Conservation (phyloP, 345 rosid genomes). For the thale cress (Arabidopsis thaliana) region DNA sequence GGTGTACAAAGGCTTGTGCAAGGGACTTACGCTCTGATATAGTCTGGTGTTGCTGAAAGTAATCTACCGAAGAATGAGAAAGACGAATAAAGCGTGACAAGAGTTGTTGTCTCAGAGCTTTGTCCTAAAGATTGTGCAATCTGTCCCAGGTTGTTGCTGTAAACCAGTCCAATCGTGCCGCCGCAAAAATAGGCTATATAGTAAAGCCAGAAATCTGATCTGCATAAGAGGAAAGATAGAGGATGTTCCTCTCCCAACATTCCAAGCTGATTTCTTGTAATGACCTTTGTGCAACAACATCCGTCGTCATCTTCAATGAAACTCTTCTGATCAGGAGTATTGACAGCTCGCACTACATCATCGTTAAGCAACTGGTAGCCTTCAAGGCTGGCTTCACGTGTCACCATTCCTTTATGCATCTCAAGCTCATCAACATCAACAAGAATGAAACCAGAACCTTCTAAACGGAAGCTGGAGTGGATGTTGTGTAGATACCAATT, state of each 20-base stretch:
- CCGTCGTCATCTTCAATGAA: conserved; percentile 39
- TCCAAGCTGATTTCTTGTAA: conserved; percentile 58
- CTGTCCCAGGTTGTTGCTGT: conserved; percentile 93
- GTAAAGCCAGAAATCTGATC: conserved; percentile 95
- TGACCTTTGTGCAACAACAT: conserved; percentile 56
- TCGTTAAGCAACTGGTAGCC: conserved; percentile 43
- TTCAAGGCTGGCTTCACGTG: conserved; percentile 54
- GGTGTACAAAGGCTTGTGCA: not conserved
- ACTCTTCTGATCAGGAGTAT: conserved; percentile 42
- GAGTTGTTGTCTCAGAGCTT: conserved; percentile 59
- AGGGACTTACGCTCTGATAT: conserved; percentile 72
- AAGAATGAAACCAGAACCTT: conserved; percentile 71
- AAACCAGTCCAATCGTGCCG: conserved; percentile 93
- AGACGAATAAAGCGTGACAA: conserved; percentile 84
- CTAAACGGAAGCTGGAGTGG: conserved; percentile 65
- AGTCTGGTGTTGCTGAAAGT: conserved; percentile 91
- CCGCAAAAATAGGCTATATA: conserved; percentile 84
- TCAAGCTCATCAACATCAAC: conserved; percentile 85
- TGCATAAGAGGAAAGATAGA: conserved; percentile 54
- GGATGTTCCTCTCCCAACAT: conserved; percentile 89
- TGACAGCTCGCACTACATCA: conserved; percentile 22
- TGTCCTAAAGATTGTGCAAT: conserved; percentile 86
- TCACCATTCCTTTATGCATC: conserved; percentile 68
- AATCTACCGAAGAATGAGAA: conserved; percentile 95
- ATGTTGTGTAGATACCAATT: conserved; percentile 68